phyloP scores from a whole-genome alignment of 139 green algal genomes.

The Picochlorum sp. region DNA sequence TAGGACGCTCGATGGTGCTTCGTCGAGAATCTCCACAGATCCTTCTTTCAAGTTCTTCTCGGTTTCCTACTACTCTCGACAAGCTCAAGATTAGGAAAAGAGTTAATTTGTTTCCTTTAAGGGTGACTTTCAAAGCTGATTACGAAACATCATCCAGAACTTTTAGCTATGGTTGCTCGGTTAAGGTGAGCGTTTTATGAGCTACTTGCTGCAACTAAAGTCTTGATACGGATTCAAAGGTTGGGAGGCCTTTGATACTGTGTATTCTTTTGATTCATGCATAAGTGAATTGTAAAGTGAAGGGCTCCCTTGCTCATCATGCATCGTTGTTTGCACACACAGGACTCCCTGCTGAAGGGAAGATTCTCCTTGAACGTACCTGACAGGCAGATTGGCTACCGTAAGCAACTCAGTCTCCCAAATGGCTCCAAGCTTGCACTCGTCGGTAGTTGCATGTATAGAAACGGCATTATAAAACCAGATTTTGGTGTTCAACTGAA shows the following conservation, averaged over 20 bases:
- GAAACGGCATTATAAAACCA: neutral
- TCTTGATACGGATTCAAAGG: too few relatives aligned
- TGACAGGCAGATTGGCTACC: slow-evolving; percentile 15
- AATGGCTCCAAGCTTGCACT: slow-evolving; percentile 5
- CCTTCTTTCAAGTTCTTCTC: slow-evolving; percentile 1
- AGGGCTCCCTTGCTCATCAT: too few relatives aligned
- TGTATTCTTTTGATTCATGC: too few relatives aligned
- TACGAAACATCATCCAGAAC: slow-evolving; percentile 17
- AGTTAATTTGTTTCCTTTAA: slow-evolving; percentile 11
- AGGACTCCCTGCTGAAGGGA: slow-evolving; percentile 10
- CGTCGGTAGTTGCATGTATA: neutral
- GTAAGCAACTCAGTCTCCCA: slow-evolving; percentile 5
- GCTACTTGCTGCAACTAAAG: too few relatives aligned
- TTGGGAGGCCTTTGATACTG: too few relatives aligned
- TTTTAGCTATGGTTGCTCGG: slow-evolving; percentile 33
- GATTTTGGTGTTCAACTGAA: slow-evolving; percentile 7
- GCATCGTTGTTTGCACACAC: too few relatives aligned
- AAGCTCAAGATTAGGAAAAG: slow-evolving; percentile 25
- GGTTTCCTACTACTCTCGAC: slow-evolving; percentile 6
- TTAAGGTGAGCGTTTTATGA: neutral
- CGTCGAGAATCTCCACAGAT: slow-evolving; percentile 9
- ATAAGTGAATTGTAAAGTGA: neutral
- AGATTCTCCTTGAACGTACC: slow-evolving; percentile 19
- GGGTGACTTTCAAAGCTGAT: slow-evolving; percentile 23
- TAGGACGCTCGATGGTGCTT: neutral